Evolutionary conservation across 176 grass and related monocot genomes (phyloP).

Genomic region (Triticum dicoccoides): DNA sequence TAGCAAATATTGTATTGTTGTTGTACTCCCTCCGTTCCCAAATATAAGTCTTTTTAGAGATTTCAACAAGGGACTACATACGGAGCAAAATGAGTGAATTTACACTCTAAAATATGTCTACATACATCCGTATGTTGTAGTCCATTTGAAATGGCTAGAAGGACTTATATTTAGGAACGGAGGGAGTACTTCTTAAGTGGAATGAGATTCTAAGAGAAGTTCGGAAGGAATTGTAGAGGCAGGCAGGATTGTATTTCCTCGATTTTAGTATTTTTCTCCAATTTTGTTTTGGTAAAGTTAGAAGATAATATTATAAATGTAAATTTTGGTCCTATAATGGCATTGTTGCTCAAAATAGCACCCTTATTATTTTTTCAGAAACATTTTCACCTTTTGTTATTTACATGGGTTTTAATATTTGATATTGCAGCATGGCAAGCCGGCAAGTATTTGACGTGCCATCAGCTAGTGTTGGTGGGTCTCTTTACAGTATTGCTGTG

Average conservation of each 20-base stretch:
- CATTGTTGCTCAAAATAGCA: neutral
- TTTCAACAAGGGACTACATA: too few relatives aligned
- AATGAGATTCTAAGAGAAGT: neutral
- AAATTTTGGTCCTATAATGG: neutral
- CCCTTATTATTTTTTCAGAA: neutral
- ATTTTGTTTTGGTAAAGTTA: neutral
- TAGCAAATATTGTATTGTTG: neutral
- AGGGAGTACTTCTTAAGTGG: neutral
- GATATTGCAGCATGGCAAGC: constrained; percentile 74
- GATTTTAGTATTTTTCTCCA: neutral
- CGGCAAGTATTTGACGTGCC: constrained; percentile 86
- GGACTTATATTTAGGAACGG: too few relatives aligned
- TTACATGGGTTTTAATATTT: constrained; percentile 34
- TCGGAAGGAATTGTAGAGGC: neutral
- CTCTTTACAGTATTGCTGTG: constrained; percentile 74
- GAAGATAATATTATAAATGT: neutral
- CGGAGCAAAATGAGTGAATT: too few relatives aligned
- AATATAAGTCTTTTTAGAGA: too few relatives aligned
- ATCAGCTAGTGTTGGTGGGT: constrained; percentile 69
- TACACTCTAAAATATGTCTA: too few relatives aligned
- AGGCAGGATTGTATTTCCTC: neutral
- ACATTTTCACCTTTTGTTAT: constrained; percentile 15
- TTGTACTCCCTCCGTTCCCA: neutral
- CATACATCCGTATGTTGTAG: too few relatives aligned
- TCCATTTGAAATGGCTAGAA: too few relatives aligned